Percentiles rank a stretch among this genome's conserved stretches.
These are phyloP conservation scores for Solanum neorickii DNA, from an alignment of 257 asterid genomes.

Conservation along the genomic window DNA sequence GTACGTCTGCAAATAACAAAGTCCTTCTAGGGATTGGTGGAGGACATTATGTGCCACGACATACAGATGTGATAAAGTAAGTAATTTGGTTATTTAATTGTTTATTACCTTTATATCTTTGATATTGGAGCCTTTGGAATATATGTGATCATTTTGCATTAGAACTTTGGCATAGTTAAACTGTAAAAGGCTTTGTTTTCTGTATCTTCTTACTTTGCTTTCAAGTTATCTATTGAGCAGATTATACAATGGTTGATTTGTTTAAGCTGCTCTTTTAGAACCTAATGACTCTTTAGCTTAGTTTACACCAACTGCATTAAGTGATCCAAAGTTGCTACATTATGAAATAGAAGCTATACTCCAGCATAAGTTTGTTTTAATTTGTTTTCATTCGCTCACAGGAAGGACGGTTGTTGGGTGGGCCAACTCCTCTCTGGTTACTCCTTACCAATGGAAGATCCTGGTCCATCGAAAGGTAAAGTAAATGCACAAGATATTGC, in stretches of 20 bases:
- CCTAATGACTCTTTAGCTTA: neutral
- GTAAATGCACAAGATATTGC: conserved; percentile 36
- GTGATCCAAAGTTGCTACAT: neutral
- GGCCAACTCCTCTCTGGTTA: conserved; percentile 96
- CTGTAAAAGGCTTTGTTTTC: neutral
- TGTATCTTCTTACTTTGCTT: neutral
- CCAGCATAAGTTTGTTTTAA: neutral
- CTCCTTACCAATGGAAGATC: conserved; percentile 93
- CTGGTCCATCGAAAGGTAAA: conserved; percentile 48
- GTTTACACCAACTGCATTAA: neutral
- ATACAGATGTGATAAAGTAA: conserved; percentile 79
- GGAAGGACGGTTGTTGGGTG: conserved; percentile 71
- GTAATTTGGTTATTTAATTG: conserved; percentile 6
- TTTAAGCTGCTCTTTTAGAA: neutral
- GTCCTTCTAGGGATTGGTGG: conserved; percentile 95
- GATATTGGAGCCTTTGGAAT: neutral
- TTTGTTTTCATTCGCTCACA: conserved; percentile 11
- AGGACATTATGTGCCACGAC: conserved; percentile 96
- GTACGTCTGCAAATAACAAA: conserved; percentile 41
- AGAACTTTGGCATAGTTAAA: neutral
- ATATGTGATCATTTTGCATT: neutral
- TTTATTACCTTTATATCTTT: neutral
- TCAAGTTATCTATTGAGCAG: neutral
- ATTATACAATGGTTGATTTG: neutral
- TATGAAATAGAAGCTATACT: neutral